Base-by-base conservation (phyloP, 768 basidiomycete genomes). In the Boletus sp. region DNA sequence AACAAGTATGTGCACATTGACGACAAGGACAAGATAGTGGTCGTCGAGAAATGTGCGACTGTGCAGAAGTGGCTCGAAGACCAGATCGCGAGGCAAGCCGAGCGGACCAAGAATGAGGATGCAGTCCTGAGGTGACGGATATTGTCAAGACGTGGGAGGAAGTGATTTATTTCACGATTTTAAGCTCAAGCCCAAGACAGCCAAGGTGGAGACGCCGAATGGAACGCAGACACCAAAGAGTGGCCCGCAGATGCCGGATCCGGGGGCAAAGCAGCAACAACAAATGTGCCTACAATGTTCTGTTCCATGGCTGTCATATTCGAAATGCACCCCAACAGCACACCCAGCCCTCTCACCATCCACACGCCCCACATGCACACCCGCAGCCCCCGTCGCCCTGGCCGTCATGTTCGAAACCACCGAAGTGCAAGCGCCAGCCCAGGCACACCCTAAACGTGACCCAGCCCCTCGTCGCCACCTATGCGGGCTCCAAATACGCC, bases 31-130 rank as follows among this genome's bases (percentile, higher is more conserved):
- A 91, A 87, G 75, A 84, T 93, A 76, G 70, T 76, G 46, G 85
- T 94, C 61, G 80, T 98, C 64, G 97, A 99, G 77, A 90, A 89
- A 73, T 87, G 87, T 55, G 97, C 91, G 50, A 93, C 86, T 9
- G 78, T 89, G 40, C 89, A 93, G 75, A 91, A 97, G 76, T 98
- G 96, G 97, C 82, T 99, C 55, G 92, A 96, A 67, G 95, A 99
- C 79, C 84, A 90, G 80, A 84, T 85, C 57, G 87, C 84, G 58
- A 78, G 87, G 64, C 97, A 98, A 80, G 80, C 83, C 9, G 96
- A 98, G 80, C 79, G 87, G 54, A 76, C 89, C 71, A 96, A 97
- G 86, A 89, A 91, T 70, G 85, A 87, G 54, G 88, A 95, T 70
- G 88, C 94, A 24, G 83, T 92, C 57, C 73, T 98, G 93, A 81